Evolutionary conservation across 257 asterid genomes (phyloP).

Genomic region (Cynanchum wilfordii): DNA sequence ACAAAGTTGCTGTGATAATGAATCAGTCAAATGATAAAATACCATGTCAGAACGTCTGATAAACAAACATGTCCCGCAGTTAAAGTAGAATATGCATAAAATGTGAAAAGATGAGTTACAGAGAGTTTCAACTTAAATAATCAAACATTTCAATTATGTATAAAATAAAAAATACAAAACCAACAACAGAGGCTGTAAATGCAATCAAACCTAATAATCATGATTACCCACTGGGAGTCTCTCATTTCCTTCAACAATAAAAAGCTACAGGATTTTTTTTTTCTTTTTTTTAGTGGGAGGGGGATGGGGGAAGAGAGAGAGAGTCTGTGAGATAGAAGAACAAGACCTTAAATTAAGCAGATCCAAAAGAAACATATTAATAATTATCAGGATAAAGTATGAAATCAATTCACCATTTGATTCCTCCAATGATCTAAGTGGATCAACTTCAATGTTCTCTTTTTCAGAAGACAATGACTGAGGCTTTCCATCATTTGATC

Average conservation of each 20-base stretch:
- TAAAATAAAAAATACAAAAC: neutral
- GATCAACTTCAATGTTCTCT: conserved; percentile 49
- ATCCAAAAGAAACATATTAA: neutral
- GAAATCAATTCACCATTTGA: conserved; percentile 44
- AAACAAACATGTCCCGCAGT: neutral
- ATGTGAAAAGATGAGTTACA: neutral
- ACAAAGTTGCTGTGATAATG: neutral
- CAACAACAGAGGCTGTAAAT: neutral
- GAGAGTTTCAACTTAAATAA: neutral
- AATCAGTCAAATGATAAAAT: neutral
- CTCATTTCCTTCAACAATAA: neutral
- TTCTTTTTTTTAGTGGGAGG: neutral
- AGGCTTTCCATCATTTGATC: conserved; percentile 39
- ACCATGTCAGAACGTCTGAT: neutral
- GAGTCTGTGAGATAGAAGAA: neutral
- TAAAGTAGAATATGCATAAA: neutral
- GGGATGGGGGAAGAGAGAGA: neutral
- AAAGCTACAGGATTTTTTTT: neutral
- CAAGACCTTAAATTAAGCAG: neutral
- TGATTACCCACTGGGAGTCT: neutral
- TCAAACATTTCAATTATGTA: neutral
- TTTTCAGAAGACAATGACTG: conserved; percentile 38
- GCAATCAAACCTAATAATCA: neutral
- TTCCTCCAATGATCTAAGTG: conserved; percentile 28
- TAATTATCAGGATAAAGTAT: conserved; percentile 4